A percentile compares a stretch with the other conserved stretches of the same genome.
phyloP scores from a whole-genome alignment of 768 basidiomycete genomes.

The Xerocomus spinulosus region DNA sequence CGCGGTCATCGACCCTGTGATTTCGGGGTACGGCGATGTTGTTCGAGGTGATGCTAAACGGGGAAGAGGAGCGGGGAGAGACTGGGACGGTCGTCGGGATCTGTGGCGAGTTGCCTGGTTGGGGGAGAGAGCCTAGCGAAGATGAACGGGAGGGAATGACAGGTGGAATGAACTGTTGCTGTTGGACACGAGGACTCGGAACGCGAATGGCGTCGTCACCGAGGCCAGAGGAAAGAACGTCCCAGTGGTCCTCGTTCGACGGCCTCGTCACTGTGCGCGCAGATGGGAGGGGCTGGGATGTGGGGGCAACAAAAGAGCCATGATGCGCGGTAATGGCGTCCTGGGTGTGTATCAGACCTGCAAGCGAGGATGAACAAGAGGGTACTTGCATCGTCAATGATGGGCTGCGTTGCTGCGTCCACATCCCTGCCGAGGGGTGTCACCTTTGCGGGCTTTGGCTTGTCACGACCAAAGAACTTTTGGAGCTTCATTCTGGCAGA shows the following conservation, averaged over 20 bases:
- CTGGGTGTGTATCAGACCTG: constrained; percentile 7
- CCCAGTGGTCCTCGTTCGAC: constrained; percentile 45
- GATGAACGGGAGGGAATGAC: constrained; percentile 45
- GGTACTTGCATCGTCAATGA: constrained; percentile 29
- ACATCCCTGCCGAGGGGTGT: constrained; percentile 23
- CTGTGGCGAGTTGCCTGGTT: constrained; percentile 38
- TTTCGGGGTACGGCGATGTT: constrained; percentile 17
- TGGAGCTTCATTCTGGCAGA: constrained; percentile 43
- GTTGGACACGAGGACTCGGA: constrained; percentile 21
- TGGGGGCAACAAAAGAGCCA: constrained; percentile 3
- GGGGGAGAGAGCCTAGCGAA: constrained; percentile 47
- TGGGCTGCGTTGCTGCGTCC: constrained; percentile 14
- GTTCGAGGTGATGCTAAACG: constrained; percentile 36
- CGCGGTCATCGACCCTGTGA: constrained; percentile 20
- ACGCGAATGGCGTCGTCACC: constrained; percentile 22
- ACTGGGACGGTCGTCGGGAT: constrained; percentile 18
- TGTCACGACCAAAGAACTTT: constrained; percentile 54
- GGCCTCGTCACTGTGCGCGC: constrained; percentile 27
- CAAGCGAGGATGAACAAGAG: not conserved
- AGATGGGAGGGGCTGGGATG: constrained; percentile 1
- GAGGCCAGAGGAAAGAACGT: constrained; percentile 32
- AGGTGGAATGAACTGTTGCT: constrained; percentile 26
- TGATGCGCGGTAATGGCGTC: constrained; percentile 26
- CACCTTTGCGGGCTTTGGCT: constrained; percentile 36
- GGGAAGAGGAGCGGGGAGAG: constrained; percentile 41